These are phyloP conservation scores for Tylopilus plumbeoviolaceoides DNA, from an alignment of 768 basidiomycete genomes.

Conservation along the genomic window DNA sequence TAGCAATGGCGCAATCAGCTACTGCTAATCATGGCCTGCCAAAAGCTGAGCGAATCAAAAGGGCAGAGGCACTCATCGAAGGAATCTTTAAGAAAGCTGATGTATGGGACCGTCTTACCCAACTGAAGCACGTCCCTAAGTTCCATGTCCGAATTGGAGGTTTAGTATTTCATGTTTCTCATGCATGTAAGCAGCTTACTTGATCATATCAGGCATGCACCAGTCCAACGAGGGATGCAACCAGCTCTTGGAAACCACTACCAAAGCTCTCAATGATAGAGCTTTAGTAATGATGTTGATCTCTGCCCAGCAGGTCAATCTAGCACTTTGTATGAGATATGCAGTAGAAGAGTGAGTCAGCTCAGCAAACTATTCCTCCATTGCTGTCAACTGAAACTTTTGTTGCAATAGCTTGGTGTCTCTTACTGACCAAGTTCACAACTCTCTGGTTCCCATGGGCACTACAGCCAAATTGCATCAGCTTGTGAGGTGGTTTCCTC, in stretches of 20 bases:
- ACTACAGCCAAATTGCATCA: neutral
- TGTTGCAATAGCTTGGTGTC: neutral
- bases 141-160: neutral
- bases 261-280: neutral
- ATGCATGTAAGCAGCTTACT: neutral
- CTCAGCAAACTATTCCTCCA: neutral
- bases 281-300: neutral
- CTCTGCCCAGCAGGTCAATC: constrained; percentile 1
- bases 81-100: neutral
- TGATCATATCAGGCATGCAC: too few relatives aligned
- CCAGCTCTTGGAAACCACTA: neutral
- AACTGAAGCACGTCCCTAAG: neutral
- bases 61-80: neutral
- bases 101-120: neutral
- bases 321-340: constrained; percentile 6
- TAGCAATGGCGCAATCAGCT: neutral
- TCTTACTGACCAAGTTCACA: neutral
- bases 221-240: neutral
- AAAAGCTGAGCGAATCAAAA: neutral
- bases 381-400: neutral
- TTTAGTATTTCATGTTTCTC: neutral
- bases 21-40: neutral
- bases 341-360: constrained; percentile 1
- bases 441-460: neutral
- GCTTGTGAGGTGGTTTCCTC: constrained; percentile 8